Evolutionary conservation across 805 yeast species (phyloP).

Genomic region (Sugiyamaella lignohabitans): DNA sequence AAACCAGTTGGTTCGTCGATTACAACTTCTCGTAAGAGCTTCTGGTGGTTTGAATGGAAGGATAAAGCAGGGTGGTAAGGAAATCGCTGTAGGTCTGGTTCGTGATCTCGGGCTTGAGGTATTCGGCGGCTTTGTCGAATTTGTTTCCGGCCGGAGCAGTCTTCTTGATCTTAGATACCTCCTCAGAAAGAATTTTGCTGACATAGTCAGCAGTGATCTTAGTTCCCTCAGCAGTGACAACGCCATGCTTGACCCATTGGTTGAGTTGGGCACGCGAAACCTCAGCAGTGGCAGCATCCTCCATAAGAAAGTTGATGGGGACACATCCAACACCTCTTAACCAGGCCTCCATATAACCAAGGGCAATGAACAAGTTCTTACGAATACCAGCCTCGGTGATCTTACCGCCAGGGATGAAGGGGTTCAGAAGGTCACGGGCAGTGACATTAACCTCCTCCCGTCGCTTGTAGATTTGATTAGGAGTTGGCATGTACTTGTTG

Average conservation of each 20-base stretch:
- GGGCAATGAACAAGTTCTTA: conserved; percentile 54
- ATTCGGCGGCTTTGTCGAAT: conserved; percentile 50
- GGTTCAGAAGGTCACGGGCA: conserved; percentile 55
- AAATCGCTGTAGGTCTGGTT: conserved; percentile 59
- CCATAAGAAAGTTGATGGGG: conserved; percentile 70
- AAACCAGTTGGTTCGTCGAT: neutral
- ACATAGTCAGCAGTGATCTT: conserved; percentile 48
- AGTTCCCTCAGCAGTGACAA: conserved; percentile 49
- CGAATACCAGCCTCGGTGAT: conserved; percentile 64
- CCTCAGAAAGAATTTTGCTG: conserved; percentile 46
- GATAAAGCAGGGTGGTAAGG: conserved; percentile 57
- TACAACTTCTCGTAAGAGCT: conserved; percentile 10
- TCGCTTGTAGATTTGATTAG: conserved; percentile 58
- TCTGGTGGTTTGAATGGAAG: conserved; percentile 11
- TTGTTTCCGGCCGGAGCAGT: conserved; percentile 42
- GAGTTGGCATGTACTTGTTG: conserved; percentile 70
- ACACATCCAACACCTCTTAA: conserved; percentile 65
- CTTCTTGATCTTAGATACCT: conserved; percentile 45
- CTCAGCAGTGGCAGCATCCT: conserved; percentile 74
- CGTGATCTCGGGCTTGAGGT: conserved; percentile 57
- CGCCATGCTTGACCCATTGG: conserved; percentile 69
- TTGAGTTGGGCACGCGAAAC: conserved; percentile 67
- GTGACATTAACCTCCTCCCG: conserved; percentile 44
- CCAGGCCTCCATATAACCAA: conserved; percentile 71
- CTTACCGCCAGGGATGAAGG: conserved; percentile 50